Evolutionary conservation across 2,329 filamentous ascomycete species (phyloP).

Genomic region (Penicillium brevicompactum): DNA sequence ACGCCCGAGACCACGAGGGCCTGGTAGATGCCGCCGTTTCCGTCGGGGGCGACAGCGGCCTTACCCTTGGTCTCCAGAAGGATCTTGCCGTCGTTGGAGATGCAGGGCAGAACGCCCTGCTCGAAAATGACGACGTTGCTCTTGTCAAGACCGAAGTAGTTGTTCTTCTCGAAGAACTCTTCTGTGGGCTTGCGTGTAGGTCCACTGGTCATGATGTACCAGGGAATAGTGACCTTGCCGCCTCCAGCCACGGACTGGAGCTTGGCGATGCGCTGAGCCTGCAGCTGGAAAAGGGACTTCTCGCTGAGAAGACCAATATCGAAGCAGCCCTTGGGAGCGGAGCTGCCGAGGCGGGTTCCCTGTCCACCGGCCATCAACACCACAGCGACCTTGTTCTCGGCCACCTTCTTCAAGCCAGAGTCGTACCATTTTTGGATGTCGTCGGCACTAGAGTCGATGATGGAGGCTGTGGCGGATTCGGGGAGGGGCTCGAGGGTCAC

Average conservation of each 20-base stretch:
- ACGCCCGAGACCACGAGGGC: slow-evolving; percentile 80
- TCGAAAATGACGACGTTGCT: slow-evolving; percentile 92
- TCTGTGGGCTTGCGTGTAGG: slow-evolving; percentile 91
- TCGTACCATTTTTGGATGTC: slow-evolving; percentile 85
- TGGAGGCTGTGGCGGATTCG: slow-evolving; percentile 80
- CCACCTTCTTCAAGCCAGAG: slow-evolving; percentile 65
- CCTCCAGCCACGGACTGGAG: slow-evolving; percentile 76
- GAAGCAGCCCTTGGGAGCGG: slow-evolving; percentile 95
- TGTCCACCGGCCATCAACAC: slow-evolving; percentile 97
- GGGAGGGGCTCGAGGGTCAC: slow-evolving; percentile 81
- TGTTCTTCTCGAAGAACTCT: slow-evolving; percentile 85
- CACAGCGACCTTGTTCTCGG: slow-evolving; percentile 73
- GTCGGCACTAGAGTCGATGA: slow-evolving; percentile 80
- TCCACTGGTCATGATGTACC: slow-evolving; percentile 99
- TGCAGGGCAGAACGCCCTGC: slow-evolving; percentile 94
- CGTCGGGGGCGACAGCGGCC: slow-evolving; percentile 92
- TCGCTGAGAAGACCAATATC: slow-evolving; percentile 90
- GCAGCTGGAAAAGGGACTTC: slow-evolving; percentile 97
- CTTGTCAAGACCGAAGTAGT: slow-evolving; percentile 84
- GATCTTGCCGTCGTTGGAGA: slow-evolving; percentile 97
- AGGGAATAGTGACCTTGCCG: slow-evolving; percentile 71
- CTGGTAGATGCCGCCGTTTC: slow-evolving; percentile 95
- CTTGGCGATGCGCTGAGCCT: slow-evolving; percentile 90
- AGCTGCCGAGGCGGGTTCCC: slow-evolving; percentile 91
- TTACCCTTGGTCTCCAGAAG: slow-evolving; percentile 86